Percentiles rank a stretch among this genome's conserved stretches.
Conservation (phyloP, 495 filamentous ascomycete genomes). For the Aspergillus baeticus region DNA sequence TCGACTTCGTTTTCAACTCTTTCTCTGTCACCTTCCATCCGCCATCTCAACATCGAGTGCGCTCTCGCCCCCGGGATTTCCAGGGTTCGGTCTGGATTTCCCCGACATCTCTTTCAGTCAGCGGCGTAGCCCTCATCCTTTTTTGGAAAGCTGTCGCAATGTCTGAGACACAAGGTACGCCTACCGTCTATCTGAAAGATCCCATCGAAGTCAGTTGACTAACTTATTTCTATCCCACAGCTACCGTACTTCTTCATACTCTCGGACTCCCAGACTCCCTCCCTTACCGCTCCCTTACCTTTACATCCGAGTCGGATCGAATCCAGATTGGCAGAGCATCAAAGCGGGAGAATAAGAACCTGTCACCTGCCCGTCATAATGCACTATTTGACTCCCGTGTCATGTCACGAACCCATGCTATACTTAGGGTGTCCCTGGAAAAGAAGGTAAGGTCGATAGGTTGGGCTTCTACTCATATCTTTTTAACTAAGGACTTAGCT, state of each 20-base stretch:
- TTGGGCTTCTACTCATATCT: not conserved
- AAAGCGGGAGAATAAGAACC: conserved; percentile 52
- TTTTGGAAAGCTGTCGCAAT: conserved; percentile 6
- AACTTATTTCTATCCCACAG: conserved; percentile 21
- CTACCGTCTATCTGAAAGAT: not conserved
- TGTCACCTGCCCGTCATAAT: conserved; percentile 54
- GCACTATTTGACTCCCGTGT: conserved; percentile 78
- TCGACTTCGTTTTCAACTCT: not conserved
- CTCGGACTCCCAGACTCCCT: conserved; percentile 19
- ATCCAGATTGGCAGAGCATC: conserved; percentile 60
- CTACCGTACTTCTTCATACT: conserved; percentile 26
- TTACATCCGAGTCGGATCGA: conserved; percentile 20
- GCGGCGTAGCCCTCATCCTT: not conserved
- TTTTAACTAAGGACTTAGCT: conserved; percentile 27
- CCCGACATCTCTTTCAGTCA: not conserved
- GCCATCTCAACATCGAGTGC: not conserved
- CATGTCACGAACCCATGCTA: conserved; percentile 77
- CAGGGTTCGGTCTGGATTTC: not conserved
- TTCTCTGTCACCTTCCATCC: not conserved
- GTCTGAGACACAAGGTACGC: conserved; percentile 16
- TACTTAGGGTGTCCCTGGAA: conserved; percentile 45
- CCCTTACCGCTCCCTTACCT: conserved; percentile 31
- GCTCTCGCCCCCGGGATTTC: not conserved
- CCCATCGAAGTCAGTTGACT: conserved; percentile 7
- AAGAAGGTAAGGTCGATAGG: conserved; percentile 36